Conservation (phyloP, 2,329 filamentous ascomycete genomes). For the Colletotrichum sojae region DNA sequence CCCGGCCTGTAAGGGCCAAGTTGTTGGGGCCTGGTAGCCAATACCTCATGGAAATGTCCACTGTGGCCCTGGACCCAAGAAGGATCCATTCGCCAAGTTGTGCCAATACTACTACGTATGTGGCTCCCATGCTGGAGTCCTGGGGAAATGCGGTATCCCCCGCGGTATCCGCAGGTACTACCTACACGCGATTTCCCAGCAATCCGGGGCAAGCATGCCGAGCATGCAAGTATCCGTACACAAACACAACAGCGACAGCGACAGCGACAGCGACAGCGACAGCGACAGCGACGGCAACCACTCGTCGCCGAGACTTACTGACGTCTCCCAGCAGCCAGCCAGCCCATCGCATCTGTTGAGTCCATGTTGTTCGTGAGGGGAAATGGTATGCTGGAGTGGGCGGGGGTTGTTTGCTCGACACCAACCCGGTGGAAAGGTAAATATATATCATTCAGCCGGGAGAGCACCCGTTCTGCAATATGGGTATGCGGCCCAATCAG, state of each 20-base stretch:
- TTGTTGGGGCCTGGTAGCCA: neutral
- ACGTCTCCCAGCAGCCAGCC: neutral
- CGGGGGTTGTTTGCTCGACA: too few relatives aligned
- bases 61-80: constrained; percentile 2
- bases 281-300: neutral
- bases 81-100: constrained; percentile 28
- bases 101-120: constrained; percentile 9
- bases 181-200: constrained; percentile 1
- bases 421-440: neutral
- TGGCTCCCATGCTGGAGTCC: constrained; percentile 8
- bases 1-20: neutral
- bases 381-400: neutral
- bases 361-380: neutral
- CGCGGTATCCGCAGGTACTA: constrained; percentile 1
- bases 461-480: neutral
- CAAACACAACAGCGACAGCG: neutral
- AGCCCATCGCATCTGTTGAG: neutral
- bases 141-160: constrained; percentile 3
- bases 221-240: constrained; percentile 3
- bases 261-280: too few relatives aligned
- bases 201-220: constrained; percentile 2
- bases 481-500: constrained; percentile 16
- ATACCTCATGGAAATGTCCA: neutral
- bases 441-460: constrained; percentile 7
- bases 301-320: neutral